Evolutionary conservation across 2,329 filamentous ascomycete species (phyloP), one percentile per base, ranked within the genome.

Genomic region (Trichoderma sp.): DNA sequence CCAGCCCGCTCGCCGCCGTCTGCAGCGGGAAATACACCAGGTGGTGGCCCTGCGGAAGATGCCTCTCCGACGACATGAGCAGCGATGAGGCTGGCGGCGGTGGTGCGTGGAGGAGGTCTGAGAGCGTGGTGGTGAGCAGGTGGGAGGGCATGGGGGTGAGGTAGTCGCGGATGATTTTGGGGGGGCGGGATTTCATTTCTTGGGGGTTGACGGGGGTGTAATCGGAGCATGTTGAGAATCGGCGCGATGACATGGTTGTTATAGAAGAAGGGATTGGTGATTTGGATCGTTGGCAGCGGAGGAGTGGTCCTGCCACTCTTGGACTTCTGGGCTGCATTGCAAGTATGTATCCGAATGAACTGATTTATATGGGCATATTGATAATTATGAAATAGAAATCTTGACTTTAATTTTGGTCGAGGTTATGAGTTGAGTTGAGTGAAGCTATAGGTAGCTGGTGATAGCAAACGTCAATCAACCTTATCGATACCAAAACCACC

Each of bases 11-110:
- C 16, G 87, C 81, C 0, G 86, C 83, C 21, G 90, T 82, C 71
- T 89, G 86, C 13, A 91, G 86, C 69, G 94, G 93, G 81, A 97
- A 97, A 82, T 96, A 96, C 72, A 95, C 88, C 43, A 97, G 84
- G 78, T 97, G 94, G 77, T 96, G 90, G 43, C 90, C 91, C 34
- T 87, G 84, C 0, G 90, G 89, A 11, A 59, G 26, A 10, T 24
- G 16, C 8, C 60, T 54, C 24, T 37, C 32, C 16, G 34, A 10
- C 2, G 56, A 59, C 34, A 43, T 26, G 10, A 56, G 32, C 39
- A 14, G n/a, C 34, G 65, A 51, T 7, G 26, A 65, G 6, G 71
- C 59, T 11, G 60, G 34, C 59, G 68, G 26, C 0, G 32, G 43
- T 1, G 49, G 11, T 16, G 55, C 51, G 59, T 59, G 83, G 13